phyloP scores from a whole-genome alignment of 495 filamentous ascomycete species.

The Talaromyces liani region DNA sequence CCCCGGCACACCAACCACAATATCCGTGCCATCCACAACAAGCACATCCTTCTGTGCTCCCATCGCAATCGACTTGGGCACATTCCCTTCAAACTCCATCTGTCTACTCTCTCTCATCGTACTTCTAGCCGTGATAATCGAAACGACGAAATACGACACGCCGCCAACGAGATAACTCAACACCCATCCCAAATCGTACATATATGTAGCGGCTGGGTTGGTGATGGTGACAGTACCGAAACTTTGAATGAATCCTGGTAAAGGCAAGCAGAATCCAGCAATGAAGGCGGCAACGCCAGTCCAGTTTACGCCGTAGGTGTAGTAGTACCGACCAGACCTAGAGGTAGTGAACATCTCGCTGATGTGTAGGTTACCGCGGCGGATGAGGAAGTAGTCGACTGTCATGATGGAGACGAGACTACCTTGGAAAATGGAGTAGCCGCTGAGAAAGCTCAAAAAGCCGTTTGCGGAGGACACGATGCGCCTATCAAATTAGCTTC shows the following conservation, averaged over 20 bases:
- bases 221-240: background rate
- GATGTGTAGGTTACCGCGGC: conserved; percentile 11
- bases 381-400: conserved; percentile 34
- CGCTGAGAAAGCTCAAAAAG: conserved; percentile 41
- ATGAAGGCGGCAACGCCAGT: background rate
- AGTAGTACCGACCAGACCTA: background rate
- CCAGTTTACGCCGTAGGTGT: conserved; percentile 2
- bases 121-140: background rate
- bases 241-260: background rate
- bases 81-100: background rate
- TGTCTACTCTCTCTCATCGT: background rate
- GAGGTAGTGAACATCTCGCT: conserved; percentile 9
- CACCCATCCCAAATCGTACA: conserved; percentile 4
- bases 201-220: background rate
- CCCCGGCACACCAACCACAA: conserved; percentile 1
- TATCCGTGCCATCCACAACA: conserved; percentile 8
- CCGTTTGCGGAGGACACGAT: conserved; percentile 23
- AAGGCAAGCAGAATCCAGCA: background rate
- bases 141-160: background rate
- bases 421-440: conserved; percentile 39
- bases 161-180: conserved; percentile 8
- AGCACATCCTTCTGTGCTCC: conserved; percentile 15
- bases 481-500: background rate
- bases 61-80: conserved; percentile 10
- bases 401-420: conserved; percentile 31